Conservation (phyloP, 345 rosid species). For the Aethionema arabicum region DNA sequence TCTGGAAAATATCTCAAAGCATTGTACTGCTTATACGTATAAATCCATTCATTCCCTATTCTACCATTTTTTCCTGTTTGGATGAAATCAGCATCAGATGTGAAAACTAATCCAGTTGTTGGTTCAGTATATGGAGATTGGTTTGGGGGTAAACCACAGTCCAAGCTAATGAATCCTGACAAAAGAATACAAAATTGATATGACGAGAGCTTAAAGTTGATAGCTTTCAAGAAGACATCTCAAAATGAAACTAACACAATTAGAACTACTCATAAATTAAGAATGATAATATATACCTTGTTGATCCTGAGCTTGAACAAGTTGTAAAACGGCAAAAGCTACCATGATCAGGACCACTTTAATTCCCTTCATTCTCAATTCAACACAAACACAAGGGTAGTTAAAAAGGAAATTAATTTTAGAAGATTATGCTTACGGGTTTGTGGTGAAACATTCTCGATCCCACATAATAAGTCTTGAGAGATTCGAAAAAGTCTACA, state of each 20-base stretch:
- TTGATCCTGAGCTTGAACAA: constrained; percentile 20
- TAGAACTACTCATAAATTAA: too few relatives aligned
- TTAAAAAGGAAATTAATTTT: too few relatives aligned
- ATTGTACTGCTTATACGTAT: neutral
- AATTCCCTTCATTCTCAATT: neutral
- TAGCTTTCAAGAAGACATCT: too few relatives aligned
- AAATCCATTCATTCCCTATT: neutral
- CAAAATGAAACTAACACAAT: too few relatives aligned
- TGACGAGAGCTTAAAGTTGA: too few relatives aligned
- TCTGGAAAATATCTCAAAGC: constrained; percentile 34
- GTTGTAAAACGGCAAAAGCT: neutral
- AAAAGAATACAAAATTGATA: neutral
- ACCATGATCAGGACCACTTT: neutral
- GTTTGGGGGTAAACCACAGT: constrained; percentile 35
- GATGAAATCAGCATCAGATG: constrained; percentile 30
- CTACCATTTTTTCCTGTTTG: constrained; percentile 17
- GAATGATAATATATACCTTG: constrained; percentile 29
- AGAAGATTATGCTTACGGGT: too few relatives aligned
- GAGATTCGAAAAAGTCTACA: too few relatives aligned
- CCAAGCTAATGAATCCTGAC: constrained; percentile 42
- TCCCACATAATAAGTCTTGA: too few relatives aligned
- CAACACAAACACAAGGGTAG: too few relatives aligned
- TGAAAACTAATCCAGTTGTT: constrained; percentile 13
- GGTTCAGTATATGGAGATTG: constrained; percentile 18
- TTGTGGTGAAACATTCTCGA: too few relatives aligned